A percentile compares a stretch with the other conserved stretches of the same genome.
These are phyloP conservation scores for Musa balbisiana DNA, from an alignment of 202 grass and related monocot species.

Conservation along the genomic window DNA sequence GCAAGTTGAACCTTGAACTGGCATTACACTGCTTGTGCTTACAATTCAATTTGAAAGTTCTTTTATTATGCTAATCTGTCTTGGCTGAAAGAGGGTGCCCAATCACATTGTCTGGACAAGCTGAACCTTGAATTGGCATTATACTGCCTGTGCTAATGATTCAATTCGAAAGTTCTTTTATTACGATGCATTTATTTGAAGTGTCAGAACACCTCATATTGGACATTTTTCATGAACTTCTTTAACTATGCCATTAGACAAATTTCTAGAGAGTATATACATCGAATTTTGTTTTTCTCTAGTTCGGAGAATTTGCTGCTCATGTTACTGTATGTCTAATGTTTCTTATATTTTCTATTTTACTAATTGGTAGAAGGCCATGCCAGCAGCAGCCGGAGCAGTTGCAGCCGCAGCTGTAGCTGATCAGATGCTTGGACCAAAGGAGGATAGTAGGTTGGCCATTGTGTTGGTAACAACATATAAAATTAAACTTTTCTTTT, in stretches of 20 bases:
- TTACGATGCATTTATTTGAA: background rate
- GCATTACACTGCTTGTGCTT: background rate
- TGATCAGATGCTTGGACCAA: slow-evolving; percentile 95
- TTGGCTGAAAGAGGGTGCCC: background rate
- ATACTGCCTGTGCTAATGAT: background rate
- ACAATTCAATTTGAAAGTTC: background rate
- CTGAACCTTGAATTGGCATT: background rate
- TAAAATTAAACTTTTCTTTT: slow-evolving; percentile 7
- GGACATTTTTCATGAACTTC: background rate
- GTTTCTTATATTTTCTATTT: slow-evolving; percentile 21
- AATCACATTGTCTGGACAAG: background rate
- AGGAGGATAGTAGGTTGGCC: slow-evolving; percentile 71
- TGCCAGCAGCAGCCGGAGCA: slow-evolving; percentile 91
- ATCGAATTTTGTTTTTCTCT: background rate
- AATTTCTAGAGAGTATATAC: background rate
- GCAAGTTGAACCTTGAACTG: background rate
- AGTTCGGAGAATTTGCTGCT: background rate
- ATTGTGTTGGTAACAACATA: slow-evolving; percentile 70
- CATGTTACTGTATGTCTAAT: background rate
- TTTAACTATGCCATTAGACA: background rate
- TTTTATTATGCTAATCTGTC: background rate
- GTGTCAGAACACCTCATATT: too few relatives aligned
- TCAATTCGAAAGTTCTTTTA: background rate
- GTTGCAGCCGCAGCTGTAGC: slow-evolving; percentile 91
- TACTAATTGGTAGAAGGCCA: slow-evolving; percentile 51